These are phyloP conservation scores for Sclerotinia glacialis DNA, from an alignment of 2,329 filamentous ascomycete species.

Conservation along the genomic window DNA sequence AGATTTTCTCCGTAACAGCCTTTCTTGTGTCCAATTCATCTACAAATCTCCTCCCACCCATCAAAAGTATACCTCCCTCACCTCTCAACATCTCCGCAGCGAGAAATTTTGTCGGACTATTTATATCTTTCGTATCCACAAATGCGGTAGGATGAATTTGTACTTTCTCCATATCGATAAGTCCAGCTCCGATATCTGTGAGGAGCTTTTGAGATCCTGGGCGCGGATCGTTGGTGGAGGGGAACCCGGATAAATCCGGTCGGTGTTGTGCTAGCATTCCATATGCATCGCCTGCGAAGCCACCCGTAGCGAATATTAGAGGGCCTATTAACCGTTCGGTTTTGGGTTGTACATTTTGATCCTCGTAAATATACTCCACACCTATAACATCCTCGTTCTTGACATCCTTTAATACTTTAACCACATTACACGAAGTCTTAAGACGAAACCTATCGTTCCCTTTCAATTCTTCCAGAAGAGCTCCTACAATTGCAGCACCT, in stretches of 20 bases:
- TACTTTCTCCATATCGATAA: slow-evolving; percentile 50
- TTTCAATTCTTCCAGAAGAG: slow-evolving; percentile 52
- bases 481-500: slow-evolving; percentile 56
- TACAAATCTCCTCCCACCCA: slow-evolving; percentile 53
- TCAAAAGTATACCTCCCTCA: slow-evolving; percentile 58
- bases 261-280: slow-evolving; percentile 56
- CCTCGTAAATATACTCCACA: slow-evolving; percentile 48
- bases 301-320: slow-evolving; percentile 59
- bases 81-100: slow-evolving; percentile 62
- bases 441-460: slow-evolving; percentile 51
- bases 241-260: slow-evolving; percentile 57
- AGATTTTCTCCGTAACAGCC: slow-evolving; percentile 53
- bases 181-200: slow-evolving; percentile 42
- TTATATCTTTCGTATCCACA: slow-evolving; percentile 50
- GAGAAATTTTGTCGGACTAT: slow-evolving; percentile 56
- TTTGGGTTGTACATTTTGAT: slow-evolving; percentile 12
- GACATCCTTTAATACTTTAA: slow-evolving; percentile 44
- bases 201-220: slow-evolving; percentile 52
- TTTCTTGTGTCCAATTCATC: slow-evolving; percentile 62
- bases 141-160: slow-evolving; percentile 66
- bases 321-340: slow-evolving; percentile 46
- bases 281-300: slow-evolving; percentile 60
- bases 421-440: slow-evolving; percentile 52
- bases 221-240: slow-evolving; percentile 60
- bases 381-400: slow-evolving; percentile 46